Conservation (phyloP, 345 rosid genomes). For the Arabidopsis thaliana region DNA sequence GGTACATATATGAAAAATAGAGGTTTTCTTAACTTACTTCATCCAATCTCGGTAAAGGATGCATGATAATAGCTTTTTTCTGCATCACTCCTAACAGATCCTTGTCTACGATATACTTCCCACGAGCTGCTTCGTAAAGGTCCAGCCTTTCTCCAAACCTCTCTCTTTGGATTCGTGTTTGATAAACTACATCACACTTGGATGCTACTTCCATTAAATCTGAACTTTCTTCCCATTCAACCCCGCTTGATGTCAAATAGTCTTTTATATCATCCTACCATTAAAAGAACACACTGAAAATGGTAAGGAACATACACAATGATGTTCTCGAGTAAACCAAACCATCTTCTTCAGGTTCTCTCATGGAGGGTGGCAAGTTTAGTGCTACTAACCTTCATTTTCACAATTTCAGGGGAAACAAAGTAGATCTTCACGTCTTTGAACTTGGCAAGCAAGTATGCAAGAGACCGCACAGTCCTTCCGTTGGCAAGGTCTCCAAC, state of each 20-base stretch:
- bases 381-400: constrained; percentile 76
- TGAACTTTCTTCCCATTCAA: constrained; percentile 87
- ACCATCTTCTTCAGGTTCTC: not conserved
- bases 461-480: constrained; percentile 93
- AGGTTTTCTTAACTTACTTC: constrained; percentile 54
- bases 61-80: constrained; percentile 88
- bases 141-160: constrained; percentile 86
- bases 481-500: constrained; percentile 99
- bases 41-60: constrained; percentile 95
- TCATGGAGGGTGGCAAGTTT: not conserved
- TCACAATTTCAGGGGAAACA: constrained; percentile 89
- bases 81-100: constrained; percentile 73
- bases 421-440: constrained; percentile 81
- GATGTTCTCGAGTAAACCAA: not conserved
- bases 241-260: constrained; percentile 70
- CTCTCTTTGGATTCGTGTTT: constrained; percentile 92
- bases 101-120: constrained; percentile 80
- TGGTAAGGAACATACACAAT: not conserved
- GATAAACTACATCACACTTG: constrained; percentile 84
- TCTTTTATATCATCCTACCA: constrained; percentile 91
- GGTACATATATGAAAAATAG: not conserved
- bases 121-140: constrained; percentile 91
- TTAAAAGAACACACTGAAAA: not conserved
- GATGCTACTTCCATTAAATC: constrained; percentile 87
- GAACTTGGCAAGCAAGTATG: constrained; percentile 89